These are phyloP conservation scores for Trichocomaceae sp. DNA, from an alignment of 2,329 filamentous ascomycete genomes.

Conservation along the genomic window DNA sequence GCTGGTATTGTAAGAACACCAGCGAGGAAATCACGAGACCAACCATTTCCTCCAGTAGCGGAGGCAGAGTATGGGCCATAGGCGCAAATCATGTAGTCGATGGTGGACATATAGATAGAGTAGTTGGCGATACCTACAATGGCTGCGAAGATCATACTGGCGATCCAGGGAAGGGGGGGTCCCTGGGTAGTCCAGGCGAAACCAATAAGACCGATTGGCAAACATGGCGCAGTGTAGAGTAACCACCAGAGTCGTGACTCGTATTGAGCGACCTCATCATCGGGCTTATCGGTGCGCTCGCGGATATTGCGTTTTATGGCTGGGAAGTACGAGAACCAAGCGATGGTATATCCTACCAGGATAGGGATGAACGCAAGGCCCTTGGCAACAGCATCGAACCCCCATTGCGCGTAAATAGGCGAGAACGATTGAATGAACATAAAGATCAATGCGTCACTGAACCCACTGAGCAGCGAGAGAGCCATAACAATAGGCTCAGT, in stretches of 20 bases:
- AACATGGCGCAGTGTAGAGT: constrained; percentile 52
- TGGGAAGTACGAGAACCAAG: constrained; percentile 52
- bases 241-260: constrained; percentile 57
- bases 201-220: constrained; percentile 56
- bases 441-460: constrained; percentile 60
- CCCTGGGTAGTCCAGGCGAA: constrained; percentile 57
- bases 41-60: constrained; percentile 61
- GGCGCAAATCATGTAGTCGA: constrained; percentile 62
- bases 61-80: constrained; percentile 62
- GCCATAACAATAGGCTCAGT: constrained; percentile 59
- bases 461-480: constrained; percentile 56
- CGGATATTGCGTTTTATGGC: constrained; percentile 47
- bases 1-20: constrained; percentile 58
- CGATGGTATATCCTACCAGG: constrained; percentile 54
- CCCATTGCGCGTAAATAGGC: constrained; percentile 55
- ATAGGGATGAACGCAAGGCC: constrained; percentile 53
- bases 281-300: constrained; percentile 41
- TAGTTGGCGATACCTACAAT: constrained; percentile 60
- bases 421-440: constrained; percentile 59
- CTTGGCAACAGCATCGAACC: constrained; percentile 45
- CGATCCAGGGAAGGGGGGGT: constrained; percentile 55
- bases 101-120: constrained; percentile 59
- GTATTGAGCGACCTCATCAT: constrained; percentile 55
- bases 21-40: constrained; percentile 58
- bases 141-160: constrained; percentile 53